A percentile compares a stretch with the other conserved stretches of the same genome.
Evolutionary conservation across 805 yeast species (phyloP).

Genomic region (Candida nanaspora): DNA sequence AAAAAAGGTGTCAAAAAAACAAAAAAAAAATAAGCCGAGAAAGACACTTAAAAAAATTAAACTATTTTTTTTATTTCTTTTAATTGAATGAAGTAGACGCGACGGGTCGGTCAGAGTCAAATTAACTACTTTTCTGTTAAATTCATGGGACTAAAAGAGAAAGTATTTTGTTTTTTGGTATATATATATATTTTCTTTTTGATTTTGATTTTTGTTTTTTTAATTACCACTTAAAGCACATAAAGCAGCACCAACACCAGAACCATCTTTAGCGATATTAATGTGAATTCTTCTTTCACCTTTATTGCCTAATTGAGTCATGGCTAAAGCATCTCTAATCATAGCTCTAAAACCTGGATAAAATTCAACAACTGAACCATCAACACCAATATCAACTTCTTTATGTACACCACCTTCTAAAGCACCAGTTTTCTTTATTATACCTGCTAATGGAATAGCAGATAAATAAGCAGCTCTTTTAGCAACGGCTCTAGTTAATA

Average conservation of each 20-base stretch:
- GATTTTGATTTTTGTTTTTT: too few species aligned
- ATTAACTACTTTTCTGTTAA: too few species aligned
- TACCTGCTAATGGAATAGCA: constrained; percentile 85
- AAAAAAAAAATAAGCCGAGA: too few species aligned
- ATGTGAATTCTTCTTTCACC: constrained; percentile 69
- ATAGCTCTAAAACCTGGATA: constrained; percentile 85
- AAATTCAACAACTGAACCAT: constrained; percentile 89
- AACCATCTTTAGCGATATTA: constrained; percentile 87
- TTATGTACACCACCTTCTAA: constrained; percentile 53
- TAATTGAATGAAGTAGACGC: too few species aligned
- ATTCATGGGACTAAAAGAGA: too few species aligned
- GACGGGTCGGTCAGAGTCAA: too few species aligned
- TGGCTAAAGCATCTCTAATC: constrained; percentile 70
- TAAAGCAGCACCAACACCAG: constrained; percentile 96
- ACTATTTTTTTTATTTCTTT: too few species aligned
- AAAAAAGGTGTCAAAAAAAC: too few species aligned
- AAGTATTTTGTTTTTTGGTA: too few species aligned
- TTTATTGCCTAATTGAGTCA: constrained; percentile 65
- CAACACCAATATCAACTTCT: constrained; percentile 90
- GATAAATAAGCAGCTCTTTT: constrained; percentile 85
- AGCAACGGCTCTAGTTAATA: constrained; percentile 70
- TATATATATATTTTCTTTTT: too few species aligned
- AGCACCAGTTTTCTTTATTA: constrained; percentile 59
- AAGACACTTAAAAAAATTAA: too few species aligned
- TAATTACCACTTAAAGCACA: constrained; percentile 59